phyloP scores from a whole-genome alignment of 1,284 basidiomycete genomes.

The Papiliotrema fonsecae region DNA sequence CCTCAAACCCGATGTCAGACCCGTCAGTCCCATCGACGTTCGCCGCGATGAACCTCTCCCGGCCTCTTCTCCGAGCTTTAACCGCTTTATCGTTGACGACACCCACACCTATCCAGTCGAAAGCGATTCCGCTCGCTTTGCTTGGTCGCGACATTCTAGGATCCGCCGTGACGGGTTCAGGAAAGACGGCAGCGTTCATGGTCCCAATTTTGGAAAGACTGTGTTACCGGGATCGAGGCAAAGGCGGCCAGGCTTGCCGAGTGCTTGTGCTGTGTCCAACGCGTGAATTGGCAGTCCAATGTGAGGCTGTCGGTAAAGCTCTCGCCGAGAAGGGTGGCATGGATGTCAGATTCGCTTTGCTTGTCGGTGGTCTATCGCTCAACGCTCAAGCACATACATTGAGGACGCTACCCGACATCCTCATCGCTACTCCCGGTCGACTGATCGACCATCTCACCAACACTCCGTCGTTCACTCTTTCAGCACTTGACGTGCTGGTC shows the following conservation, averaged over 20 bases:
- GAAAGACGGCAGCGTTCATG: slow-evolving; percentile 94
- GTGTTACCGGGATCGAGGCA: slow-evolving; percentile 79
- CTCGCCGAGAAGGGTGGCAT: slow-evolving; percentile 68
- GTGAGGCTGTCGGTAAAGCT: slow-evolving; percentile 82
- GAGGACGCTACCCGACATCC: slow-evolving; percentile 79
- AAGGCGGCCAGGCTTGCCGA: slow-evolving; percentile 75
- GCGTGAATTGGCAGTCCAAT: slow-evolving; percentile 89
- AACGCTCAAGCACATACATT: slow-evolving; percentile 84
- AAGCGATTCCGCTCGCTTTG: slow-evolving; percentile 86
- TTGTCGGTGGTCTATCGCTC: slow-evolving; percentile 88
- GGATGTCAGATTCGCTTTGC: slow-evolving; percentile 79
- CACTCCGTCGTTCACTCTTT: slow-evolving; percentile 86
- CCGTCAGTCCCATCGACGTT: slow-evolving; percentile 58
- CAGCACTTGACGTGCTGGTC: slow-evolving; percentile 87
- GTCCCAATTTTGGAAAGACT: slow-evolving; percentile 90
- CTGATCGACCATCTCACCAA: slow-evolving; percentile 96
- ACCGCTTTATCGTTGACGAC: slow-evolving; percentile 72
- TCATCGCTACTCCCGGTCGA: slow-evolving; percentile 93
- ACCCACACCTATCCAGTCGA: slow-evolving; percentile 92
- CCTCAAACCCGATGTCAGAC: slow-evolving; percentile 53
- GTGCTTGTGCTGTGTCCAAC: slow-evolving; percentile 91
- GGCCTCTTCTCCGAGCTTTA: slow-evolving; percentile 80
- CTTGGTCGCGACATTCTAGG: slow-evolving; percentile 94
- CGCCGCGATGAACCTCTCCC: slow-evolving; percentile 79
- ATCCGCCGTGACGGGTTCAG: slow-evolving; percentile 89